phyloP scores from a whole-genome alignment of 306 rosid genomes.

The Mimosa pudica region DNA sequence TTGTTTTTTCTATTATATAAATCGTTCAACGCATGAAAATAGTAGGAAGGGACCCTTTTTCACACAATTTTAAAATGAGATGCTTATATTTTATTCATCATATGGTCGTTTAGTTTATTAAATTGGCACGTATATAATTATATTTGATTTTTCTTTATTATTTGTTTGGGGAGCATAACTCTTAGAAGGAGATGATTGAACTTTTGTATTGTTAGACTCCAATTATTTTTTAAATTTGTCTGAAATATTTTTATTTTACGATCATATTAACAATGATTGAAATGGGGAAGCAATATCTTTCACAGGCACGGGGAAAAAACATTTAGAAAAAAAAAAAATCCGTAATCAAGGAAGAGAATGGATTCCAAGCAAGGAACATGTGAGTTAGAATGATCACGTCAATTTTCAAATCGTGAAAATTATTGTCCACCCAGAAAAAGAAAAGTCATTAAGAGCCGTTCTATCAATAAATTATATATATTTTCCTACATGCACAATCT shows the following conservation, averaged over 20 bases:
- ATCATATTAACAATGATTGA: background rate
- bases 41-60: too few species aligned
- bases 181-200: background rate
- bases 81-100: too few species aligned
- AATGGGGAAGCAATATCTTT: background rate
- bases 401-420: constrained; percentile 35
- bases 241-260: background rate
- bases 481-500: background rate
- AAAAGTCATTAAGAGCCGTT: background rate
- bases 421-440: constrained; percentile 14
- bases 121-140: too few species aligned
- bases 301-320: background rate
- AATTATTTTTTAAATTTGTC: background rate
- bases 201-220: background rate
- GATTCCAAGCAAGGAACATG: constrained; percentile 27
- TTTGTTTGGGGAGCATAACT: background rate
- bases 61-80: too few species aligned
- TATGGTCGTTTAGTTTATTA: too few species aligned
- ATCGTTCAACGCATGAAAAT: too few species aligned
- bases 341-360: background rate
- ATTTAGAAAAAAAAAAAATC: background rate
- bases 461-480: background rate
- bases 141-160: background rate
- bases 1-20: too few species aligned
- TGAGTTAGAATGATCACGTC: constrained; percentile 33